Conservation (phyloP, 768 basidiomycete species). For the Rhizopogon sp. region DNA sequence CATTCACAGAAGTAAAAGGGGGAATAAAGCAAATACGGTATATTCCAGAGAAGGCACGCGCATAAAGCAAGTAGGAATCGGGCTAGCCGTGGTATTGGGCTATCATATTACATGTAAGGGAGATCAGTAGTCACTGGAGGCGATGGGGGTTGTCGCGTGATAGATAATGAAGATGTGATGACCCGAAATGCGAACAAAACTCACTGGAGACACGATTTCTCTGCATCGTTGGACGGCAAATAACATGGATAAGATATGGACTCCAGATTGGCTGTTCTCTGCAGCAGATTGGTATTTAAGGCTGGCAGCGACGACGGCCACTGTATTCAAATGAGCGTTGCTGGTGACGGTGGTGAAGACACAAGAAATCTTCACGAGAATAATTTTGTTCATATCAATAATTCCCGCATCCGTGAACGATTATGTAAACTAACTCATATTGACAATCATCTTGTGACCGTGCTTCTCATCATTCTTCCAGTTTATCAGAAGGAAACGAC, state of each 20-base stretch:
- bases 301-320: conserved; percentile 26
- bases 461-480: too few species aligned
- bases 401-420: conserved; percentile 26
- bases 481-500: too few species aligned
- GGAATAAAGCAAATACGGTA: conserved; percentile 12
- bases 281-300: conserved; percentile 7
- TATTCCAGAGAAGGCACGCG: conserved; percentile 10
- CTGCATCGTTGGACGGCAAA: conserved; percentile 30
- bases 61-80: conserved; percentile 9
- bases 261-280: conserved; percentile 31
- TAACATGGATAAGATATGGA: conserved; percentile 29
- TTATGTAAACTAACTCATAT: conserved; percentile 2
- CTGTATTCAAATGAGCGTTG: conserved; percentile 15
- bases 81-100: conserved; percentile 9
- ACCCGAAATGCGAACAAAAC: conserved; percentile 24
- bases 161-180: conserved; percentile 25
- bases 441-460: not conserved
- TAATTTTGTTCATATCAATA: conserved; percentile 20
- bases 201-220: conserved; percentile 31
- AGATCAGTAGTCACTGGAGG: conserved; percentile 26
- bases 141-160: conserved; percentile 32
- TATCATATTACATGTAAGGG: conserved; percentile 34
- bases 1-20: conserved; percentile 15
- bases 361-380: conserved; percentile 12
- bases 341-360: conserved; percentile 28